A percentile compares a stretch with the other conserved stretches of the same genome.
These are phyloP conservation scores for Arthrinium phaeospermum DNA, from an alignment of 2,329 filamentous ascomycete species.

Conservation along the genomic window DNA sequence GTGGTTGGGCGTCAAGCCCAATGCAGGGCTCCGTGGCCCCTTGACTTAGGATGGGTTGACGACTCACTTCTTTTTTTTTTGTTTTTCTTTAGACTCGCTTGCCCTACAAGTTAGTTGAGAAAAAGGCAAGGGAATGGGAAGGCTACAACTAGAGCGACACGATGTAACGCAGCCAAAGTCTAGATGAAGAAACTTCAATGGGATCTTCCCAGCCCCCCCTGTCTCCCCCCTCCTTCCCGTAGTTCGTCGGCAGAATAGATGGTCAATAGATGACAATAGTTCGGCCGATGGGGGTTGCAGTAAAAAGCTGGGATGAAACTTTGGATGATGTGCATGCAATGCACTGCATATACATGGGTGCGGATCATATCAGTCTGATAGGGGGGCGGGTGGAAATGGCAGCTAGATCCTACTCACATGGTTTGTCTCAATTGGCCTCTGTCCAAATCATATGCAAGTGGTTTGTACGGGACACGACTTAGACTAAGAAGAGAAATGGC, in stretches of 20 bases:
- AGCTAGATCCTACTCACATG: neutral
- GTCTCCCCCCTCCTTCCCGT: neutral
- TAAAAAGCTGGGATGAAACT: neutral
- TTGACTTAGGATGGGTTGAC: neutral
- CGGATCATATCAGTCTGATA: neutral
- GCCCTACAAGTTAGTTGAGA: neutral
- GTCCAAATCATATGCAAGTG: neutral
- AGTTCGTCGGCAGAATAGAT: neutral
- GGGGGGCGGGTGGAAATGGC: neutral
- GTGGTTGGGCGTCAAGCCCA: constrained; percentile 3
- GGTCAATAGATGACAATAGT: constrained; percentile 1
- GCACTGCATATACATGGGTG: neutral
- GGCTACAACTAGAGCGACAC: neutral
- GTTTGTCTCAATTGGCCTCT: neutral
- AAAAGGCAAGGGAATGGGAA: neutral
- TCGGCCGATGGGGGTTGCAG: neutral
- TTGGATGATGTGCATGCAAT: constrained; percentile 2
- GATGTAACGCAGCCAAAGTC: constrained; percentile 1
- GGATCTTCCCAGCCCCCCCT: neutral
- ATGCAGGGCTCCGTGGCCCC: constrained; percentile 15
- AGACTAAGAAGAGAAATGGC: neutral
- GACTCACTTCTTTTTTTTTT: neutral
- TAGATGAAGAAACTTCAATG: neutral
- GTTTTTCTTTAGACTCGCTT: neutral
- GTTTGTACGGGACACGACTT: too few relatives aligned